Conservation (phyloP, 768 basidiomycete genomes). For the Russula dissimulans region DNA sequence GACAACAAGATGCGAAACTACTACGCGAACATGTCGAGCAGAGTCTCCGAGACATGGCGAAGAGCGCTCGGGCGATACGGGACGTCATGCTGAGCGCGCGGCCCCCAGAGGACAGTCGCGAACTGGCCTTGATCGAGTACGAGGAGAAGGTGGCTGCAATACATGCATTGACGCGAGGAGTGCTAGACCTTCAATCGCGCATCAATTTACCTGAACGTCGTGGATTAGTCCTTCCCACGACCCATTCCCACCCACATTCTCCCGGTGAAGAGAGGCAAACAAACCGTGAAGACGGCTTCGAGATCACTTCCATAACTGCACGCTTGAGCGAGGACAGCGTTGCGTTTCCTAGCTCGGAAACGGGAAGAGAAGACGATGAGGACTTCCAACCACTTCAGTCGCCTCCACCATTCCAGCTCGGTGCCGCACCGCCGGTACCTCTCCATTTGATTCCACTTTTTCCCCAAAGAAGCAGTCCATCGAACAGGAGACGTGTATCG, state of each 20-base stretch:
- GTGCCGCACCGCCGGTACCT: background rate
- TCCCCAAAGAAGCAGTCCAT: too few species aligned
- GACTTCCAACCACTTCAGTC: background rate
- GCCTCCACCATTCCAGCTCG: background rate
- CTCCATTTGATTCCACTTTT: constrained; percentile 1
- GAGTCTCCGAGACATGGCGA: background rate
- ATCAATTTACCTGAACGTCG: background rate
- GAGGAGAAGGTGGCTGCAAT: background rate
- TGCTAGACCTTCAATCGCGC: background rate
- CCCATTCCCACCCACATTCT: background rate
- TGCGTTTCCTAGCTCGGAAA: background rate
- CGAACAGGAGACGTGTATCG: too few species aligned
- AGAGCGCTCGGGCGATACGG: background rate
- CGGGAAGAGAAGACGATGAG: background rate
- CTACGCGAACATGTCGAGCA: background rate
- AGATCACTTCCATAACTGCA: background rate
- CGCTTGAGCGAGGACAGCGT: background rate
- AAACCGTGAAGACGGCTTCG: background rate
- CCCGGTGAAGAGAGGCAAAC: background rate
- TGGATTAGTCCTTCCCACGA: background rate
- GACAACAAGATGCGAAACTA: background rate
- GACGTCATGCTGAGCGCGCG: background rate
- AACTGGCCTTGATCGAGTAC: background rate
- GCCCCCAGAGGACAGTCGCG: background rate
- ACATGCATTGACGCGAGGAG: background rate